Base-by-base conservation (phyloP, 768 basidiomycete species). In the Daedalea quercina region DNA sequence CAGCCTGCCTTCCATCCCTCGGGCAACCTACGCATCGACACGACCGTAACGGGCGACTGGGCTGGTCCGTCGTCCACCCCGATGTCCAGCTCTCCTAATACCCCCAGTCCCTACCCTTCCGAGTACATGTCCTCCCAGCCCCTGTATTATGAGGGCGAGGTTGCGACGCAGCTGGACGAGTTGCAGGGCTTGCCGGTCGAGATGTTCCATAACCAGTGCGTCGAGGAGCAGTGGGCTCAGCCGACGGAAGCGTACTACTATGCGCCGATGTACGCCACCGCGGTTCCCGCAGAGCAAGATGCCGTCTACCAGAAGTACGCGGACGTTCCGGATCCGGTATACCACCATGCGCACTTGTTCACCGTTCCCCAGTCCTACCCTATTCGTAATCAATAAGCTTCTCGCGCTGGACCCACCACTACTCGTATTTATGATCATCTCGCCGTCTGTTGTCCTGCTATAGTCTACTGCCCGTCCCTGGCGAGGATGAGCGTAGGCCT, bases 31-130 rank as follows among this genome's bases (percentile, higher is more conserved):
- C 37, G 37, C 37, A 40, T 40, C 19, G 37, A 40, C 37, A 40
- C 37, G 19, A 17, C 4, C 19, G 37, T 40, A 6, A 15, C 37
- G 17, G 19, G 19, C 19, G 19, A 40, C 37, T 40, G 37, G 37
- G 13, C 37, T 40, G 37, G 33, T 44, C 25, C 52, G 35, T 51
- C 53, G 1, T 53, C 63, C n/a, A 63, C 64, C 8, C 64, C 62
- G 34, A 37, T 60, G 44, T 62, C 61, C 23, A 63, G 61, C 51
- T 57, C 60, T 45, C 65, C 65, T n/a, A 54, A 53, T 28, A 63
- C 65, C 9, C 63, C 63, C 25, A 59, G 57, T 40, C 33, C 42
- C 11, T 22, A 23, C 47, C 19, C 47, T 13, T 35, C 33, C 48
- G 23, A 50, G 26, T 11, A 44, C 52, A n/a, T 47, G 33, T 19